Evolutionary conservation across 1,284 basidiomycete genomes (phyloP).

Genomic region (Austropuccinia psidii): DNA sequence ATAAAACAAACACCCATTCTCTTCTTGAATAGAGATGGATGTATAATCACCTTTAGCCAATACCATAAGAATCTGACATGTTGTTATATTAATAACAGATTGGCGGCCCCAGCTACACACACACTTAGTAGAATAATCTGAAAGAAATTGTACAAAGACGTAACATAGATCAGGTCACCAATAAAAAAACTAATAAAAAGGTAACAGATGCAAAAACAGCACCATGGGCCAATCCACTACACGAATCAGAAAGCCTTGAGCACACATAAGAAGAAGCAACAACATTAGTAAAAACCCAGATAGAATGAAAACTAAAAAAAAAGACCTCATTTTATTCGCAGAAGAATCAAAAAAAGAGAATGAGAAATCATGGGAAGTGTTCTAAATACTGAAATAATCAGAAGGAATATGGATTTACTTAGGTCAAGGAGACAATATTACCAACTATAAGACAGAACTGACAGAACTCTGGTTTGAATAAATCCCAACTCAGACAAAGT

Average conservation of each 20-base stretch:
- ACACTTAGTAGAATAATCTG: neutral
- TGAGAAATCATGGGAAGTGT: neutral
- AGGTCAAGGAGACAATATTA: neutral
- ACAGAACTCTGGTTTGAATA: no score
- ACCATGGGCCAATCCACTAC: neutral
- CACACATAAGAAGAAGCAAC: neutral
- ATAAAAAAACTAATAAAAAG: neutral
- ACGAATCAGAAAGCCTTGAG: neutral
- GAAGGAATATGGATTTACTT: neutral
- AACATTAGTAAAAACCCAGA: neutral
- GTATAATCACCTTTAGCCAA: neutral
- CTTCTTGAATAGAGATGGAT: neutral
- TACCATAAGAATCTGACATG: neutral
- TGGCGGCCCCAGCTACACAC: neutral
- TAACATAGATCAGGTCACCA: neutral
- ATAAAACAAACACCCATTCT: neutral
- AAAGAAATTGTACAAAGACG: neutral
- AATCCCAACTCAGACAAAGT: no score
- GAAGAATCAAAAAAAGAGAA: neutral
- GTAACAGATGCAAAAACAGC: neutral
- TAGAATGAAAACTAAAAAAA: neutral
- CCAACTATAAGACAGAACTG: neutral
- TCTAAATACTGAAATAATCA: neutral
- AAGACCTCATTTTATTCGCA: neutral
- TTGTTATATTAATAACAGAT: neutral